Evolutionary conservation across 164 flowering plant species (phyloP).

Genomic region (Taxillus chinensis): DNA sequence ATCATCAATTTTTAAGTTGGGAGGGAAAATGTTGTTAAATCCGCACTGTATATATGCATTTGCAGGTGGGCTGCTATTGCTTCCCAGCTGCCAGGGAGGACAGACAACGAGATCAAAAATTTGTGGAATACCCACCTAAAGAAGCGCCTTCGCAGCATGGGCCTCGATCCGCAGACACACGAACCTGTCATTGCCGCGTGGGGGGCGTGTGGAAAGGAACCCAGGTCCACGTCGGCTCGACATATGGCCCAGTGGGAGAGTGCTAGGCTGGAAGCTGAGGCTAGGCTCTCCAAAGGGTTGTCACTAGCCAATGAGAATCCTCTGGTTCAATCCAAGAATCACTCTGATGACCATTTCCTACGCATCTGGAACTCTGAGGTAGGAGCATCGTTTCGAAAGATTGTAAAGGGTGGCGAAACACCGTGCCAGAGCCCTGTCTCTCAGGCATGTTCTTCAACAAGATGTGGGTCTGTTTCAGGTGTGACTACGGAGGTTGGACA

Average conservation of each 20-base stretch:
- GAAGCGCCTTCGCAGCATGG: slow-evolving; percentile 62
- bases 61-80: slow-evolving; percentile 97
- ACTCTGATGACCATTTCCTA: slow-evolving; percentile 49
- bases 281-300: slow-evolving; percentile 70
- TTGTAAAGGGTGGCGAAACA: slow-evolving; percentile 8
- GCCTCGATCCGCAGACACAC: slow-evolving; percentile 60
- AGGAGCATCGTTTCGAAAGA: slow-evolving; percentile 68
- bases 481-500: slow-evolving; percentile 18
- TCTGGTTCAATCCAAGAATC: slow-evolving; percentile 5
- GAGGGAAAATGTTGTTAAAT: too few relatives aligned
- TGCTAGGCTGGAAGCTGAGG: slow-evolving; percentile 93
- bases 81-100: slow-evolving; percentile 78
- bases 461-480: slow-evolving; percentile 37
- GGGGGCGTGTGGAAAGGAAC: slow-evolving; percentile 9
- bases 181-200: slow-evolving; percentile 25
- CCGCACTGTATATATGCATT: neutral
- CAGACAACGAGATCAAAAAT: slow-evolving; percentile 97
- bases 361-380: slow-evolving; percentile 83
- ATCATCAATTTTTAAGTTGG: too few relatives aligned
- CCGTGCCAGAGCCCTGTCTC: slow-evolving; percentile 39
- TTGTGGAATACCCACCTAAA: slow-evolving; percentile 94
- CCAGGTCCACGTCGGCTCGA: slow-evolving; percentile 41
- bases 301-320: slow-evolving; percentile 17
- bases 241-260: slow-evolving; percentile 99
- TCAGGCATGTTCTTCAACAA: slow-evolving; percentile 44